These are phyloP conservation scores for Flammula alnicola DNA, from an alignment of 1,284 basidiomycete species.

Conservation along the genomic window DNA sequence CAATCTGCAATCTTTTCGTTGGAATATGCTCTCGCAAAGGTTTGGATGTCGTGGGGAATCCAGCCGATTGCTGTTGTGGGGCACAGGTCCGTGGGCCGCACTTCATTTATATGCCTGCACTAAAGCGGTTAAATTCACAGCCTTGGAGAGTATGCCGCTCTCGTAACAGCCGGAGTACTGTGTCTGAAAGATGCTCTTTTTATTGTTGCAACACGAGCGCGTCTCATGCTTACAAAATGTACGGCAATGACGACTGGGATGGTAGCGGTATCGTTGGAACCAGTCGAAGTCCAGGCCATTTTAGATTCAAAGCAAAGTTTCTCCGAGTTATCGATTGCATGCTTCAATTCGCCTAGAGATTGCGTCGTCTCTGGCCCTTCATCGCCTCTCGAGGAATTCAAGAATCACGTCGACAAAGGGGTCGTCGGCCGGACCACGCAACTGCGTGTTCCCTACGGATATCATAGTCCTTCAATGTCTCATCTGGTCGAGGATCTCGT, in stretches of 20 bases:
- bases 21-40: slow-evolving; percentile 58
- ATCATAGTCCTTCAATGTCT: slow-evolving; percentile 66
- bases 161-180: slow-evolving; percentile 61
- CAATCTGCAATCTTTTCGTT: slow-evolving; percentile 64
- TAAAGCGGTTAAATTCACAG: slow-evolving; percentile 36
- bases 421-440: slow-evolving; percentile 43
- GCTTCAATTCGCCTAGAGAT: slow-evolving; percentile 61
- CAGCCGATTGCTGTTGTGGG: slow-evolving; percentile 60
- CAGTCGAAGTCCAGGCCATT: slow-evolving; percentile 37
- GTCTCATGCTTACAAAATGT: slow-evolving; percentile 57
- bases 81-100: slow-evolving; percentile 56
- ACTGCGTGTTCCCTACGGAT: slow-evolving; percentile 62
- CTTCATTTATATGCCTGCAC: slow-evolving; percentile 9
- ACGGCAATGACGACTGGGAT: slow-evolving; percentile 53
- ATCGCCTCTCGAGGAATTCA: slow-evolving; percentile 46
- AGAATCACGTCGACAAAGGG: slow-evolving; percentile 41
- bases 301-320: slow-evolving; percentile 40
- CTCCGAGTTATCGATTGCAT: slow-evolving; percentile 53
- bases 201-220: slow-evolving; percentile 61
- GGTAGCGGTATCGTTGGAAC: slow-evolving; percentile 54
- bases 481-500: slow-evolving; percentile 55
- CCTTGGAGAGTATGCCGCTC: slow-evolving; percentile 73
- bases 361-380: slow-evolving; percentile 62
- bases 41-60: slow-evolving; percentile 74
- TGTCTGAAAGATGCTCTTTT: slow-evolving; percentile 57